Conservation (phyloP, 75 land plant genomes). For the Cupressus sempervirens region DNA sequence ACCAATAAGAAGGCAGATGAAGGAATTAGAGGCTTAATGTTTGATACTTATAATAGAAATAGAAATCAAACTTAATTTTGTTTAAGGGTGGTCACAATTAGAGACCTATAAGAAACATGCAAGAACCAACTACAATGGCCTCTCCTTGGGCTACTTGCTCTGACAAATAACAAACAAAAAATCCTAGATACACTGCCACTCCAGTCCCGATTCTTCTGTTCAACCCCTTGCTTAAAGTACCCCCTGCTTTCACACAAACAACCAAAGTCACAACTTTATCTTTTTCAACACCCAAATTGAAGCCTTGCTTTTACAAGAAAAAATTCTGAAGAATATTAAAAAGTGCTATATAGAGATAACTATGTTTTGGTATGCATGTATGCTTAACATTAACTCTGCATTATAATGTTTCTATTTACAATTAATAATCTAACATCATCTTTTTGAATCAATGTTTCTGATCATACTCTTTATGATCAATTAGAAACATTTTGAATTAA, state of each 20-base stretch:
- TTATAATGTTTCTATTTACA: too few species aligned
- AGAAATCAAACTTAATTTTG: too few species aligned
- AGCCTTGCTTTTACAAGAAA: background rate
- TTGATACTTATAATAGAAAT: too few species aligned
- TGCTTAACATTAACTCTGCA: too few species aligned
- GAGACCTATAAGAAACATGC: conserved; percentile 52
- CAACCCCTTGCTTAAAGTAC: conserved; percentile 66
- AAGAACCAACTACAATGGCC: conserved; percentile 48
- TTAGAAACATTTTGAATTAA: too few species aligned
- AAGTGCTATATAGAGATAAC: too few species aligned
- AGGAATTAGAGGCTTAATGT: too few species aligned
- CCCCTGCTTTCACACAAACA: conserved; percentile 31
- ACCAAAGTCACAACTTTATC: background rate
- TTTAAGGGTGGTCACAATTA: background rate
- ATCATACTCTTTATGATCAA: too few species aligned
- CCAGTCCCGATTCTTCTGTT: conserved; percentile 76
- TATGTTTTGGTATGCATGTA: too few species aligned
- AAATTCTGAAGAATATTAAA: background rate
- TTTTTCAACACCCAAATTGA: too few species aligned
- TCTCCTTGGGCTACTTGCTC: conserved; percentile 25
- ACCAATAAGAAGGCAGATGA: background rate
- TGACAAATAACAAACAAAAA: conserved; percentile 41
- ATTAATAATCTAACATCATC: too few species aligned
- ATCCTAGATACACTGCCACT: conserved; percentile 49
- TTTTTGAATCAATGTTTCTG: too few species aligned